Evolutionary conservation across 768 basidiomycete genomes (phyloP).

Genomic region (Podaxis sp.): DNA sequence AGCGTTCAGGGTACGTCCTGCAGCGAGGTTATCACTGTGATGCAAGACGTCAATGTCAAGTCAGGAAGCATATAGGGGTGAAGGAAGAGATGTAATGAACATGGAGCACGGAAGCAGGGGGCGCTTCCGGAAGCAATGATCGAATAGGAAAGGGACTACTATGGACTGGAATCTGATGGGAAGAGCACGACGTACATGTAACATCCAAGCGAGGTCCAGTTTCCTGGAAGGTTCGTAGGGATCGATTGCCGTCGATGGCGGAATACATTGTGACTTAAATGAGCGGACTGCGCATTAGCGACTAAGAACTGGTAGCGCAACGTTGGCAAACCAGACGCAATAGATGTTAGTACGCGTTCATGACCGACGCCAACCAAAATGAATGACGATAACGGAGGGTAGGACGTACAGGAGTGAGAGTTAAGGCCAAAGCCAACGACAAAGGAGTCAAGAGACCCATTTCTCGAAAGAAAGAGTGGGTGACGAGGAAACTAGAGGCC

Average conservation of each 20-base stretch:
- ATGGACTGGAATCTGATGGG: not conserved
- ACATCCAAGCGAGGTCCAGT: conserved; percentile 62
- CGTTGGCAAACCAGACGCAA: not conserved
- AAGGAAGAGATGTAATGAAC: conserved; percentile 12
- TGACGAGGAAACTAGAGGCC: conserved; percentile 9
- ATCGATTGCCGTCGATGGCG: conserved; percentile 40
- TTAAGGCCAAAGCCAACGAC: conserved; percentile 33
- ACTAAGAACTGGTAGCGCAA: conserved; percentile 1
- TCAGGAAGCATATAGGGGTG: not conserved
- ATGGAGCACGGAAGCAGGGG: not conserved
- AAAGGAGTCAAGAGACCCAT: conserved; percentile 35
- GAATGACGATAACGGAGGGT: not conserved
- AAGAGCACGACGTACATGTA: conserved; percentile 46
- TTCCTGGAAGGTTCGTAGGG: conserved; percentile 45
- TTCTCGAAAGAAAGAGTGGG: conserved; percentile 19
- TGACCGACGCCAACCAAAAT: not conserved
- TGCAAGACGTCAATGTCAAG: not conserved
- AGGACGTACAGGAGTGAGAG: conserved; percentile 39
- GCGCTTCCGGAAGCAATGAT: not conserved
- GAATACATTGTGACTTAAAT: conserved; percentile 22
- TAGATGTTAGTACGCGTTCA: not conserved
- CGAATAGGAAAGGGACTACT: not conserved
- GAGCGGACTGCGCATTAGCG: conserved; percentile 20
- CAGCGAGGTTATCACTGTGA: conserved; percentile 52
- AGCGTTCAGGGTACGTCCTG: conserved; percentile 54